phyloP scores from a whole-genome alignment of 208 protist genomes.

The Borovskyia barvae region DNA sequence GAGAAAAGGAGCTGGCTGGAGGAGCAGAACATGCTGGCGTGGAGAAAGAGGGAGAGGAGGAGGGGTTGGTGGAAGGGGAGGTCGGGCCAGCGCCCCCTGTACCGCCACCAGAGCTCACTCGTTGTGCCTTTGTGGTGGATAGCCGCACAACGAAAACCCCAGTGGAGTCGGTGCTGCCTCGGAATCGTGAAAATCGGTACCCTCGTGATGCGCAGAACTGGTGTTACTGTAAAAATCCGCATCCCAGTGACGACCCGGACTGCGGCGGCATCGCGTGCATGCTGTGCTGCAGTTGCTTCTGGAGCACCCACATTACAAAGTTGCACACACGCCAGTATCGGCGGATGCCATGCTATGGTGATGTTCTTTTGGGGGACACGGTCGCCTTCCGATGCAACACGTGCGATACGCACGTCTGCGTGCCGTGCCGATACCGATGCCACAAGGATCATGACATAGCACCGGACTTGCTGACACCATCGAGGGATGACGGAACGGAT shows the following conservation, averaged over 20 bases:
- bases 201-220: constrained; percentile 63
- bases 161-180: constrained; percentile 41
- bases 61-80: neutral
- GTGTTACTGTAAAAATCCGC: constrained; percentile 76
- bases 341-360: constrained; percentile 77
- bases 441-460: constrained; percentile 75
- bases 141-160: constrained; percentile 50
- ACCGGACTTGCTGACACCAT: constrained; percentile 26
- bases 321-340: constrained; percentile 52
- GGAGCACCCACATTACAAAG: constrained; percentile 71
- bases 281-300: constrained; percentile 79
- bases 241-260: constrained; percentile 60
- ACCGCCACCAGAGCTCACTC: constrained; percentile 26
- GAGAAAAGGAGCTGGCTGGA: no score
- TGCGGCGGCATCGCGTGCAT: constrained; percentile 71
- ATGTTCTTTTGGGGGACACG: constrained; percentile 65
- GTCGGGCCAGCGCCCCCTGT: neutral
- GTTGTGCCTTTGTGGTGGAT: constrained; percentile 77
- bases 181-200: constrained; percentile 72
- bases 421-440: constrained; percentile 77
- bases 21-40: no score
- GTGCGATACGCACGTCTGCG: constrained; percentile 71
- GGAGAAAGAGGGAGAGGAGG: neutral
- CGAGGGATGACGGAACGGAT: constrained; percentile 42
- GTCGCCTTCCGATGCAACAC: constrained; percentile 69